Conservation (phyloP, 2,329 filamentous ascomycete genomes). For the Coniochaeta hoffmannii region DNA sequence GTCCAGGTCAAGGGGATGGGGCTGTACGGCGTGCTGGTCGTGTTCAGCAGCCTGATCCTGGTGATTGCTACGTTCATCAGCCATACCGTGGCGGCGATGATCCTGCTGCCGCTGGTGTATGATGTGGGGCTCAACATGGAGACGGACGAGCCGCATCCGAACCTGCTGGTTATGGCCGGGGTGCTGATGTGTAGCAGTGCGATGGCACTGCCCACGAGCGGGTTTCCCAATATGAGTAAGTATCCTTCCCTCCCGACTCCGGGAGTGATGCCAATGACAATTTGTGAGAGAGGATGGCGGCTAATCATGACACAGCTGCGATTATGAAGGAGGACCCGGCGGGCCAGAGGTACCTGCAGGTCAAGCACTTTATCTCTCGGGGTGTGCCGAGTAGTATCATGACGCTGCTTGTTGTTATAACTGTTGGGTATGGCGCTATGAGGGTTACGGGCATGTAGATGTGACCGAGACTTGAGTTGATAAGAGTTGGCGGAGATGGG, state of each 20-base stretch:
- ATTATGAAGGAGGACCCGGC: conserved; percentile 99
- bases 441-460: conserved; percentile 33
- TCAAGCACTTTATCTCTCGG: conserved; percentile 91
- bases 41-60: conserved; percentile 77
- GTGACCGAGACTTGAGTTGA: neutral
- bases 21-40: conserved; percentile 77
- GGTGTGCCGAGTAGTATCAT: conserved; percentile 83
- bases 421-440: conserved; percentile 89
- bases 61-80: conserved; percentile 97
- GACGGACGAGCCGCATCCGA: conserved; percentile 75
- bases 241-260: conserved; percentile 19
- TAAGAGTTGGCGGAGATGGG: neutral
- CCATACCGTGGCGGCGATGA: conserved; percentile 92
- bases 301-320: conserved; percentile 51
- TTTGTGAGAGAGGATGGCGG: neutral
- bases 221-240: conserved; percentile 99
- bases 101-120: conserved; percentile 84
- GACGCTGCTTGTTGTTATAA: conserved; percentile 74
- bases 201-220: conserved; percentile 92
- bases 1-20: conserved; percentile 66
- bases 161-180: conserved; percentile 88
- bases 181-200: conserved; percentile 97
- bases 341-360: conserved; percentile 82
- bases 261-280: neutral
- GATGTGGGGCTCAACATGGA: conserved; percentile 76